Percentiles rank a stretch among this genome's conserved stretches.
Evolutionary conservation across 257 asterid species (phyloP).

Genomic region (Galeopsis tetrahit): DNA sequence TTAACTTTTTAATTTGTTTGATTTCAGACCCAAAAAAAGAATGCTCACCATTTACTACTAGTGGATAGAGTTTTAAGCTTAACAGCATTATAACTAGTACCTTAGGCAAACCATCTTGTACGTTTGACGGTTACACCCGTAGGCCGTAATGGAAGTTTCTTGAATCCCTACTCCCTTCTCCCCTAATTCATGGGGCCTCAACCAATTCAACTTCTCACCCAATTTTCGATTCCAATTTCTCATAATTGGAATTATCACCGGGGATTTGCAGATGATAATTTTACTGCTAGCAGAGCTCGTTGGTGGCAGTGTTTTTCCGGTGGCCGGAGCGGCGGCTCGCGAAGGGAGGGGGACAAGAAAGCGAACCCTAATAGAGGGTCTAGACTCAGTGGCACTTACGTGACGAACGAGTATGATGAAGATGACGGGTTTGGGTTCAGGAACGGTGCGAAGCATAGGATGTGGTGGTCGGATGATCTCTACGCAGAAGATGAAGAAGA

Average conservation of each 20-base stretch:
- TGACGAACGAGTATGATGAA: conserved; percentile 43
- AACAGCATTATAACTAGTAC: conserved; percentile 13
- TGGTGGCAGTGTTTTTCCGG: conserved; percentile 40
- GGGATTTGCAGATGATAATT: conserved; percentile 10
- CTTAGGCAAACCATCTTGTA: conserved; percentile 25
- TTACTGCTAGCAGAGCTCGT: background rate
- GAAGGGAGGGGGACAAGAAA: conserved; percentile 47
- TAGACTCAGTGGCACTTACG: conserved; percentile 49
- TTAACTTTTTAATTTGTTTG: too few relatives aligned
- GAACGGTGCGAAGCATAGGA: conserved; percentile 52
- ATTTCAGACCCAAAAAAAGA: too few relatives aligned
- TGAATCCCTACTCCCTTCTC: conserved; percentile 11
- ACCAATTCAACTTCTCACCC: conserved; percentile 39
- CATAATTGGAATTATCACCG: conserved; percentile 24
- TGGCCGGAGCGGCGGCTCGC: conserved; percentile 56
- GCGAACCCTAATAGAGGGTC: conserved; percentile 42
- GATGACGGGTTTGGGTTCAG: conserved; percentile 56
- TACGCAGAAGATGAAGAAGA: conserved; percentile 50
- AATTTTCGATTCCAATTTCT: conserved; percentile 40
- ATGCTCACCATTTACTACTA: background rate
- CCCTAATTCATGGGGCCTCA: conserved; percentile 45
- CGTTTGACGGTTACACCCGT: conserved; percentile 8
- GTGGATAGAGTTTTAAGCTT: conserved; percentile 6
- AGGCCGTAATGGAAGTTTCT: conserved; percentile 30
- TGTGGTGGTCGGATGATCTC: conserved; percentile 78